A percentile compares a stretch with the other conserved stretches of the same genome.
These are phyloP conservation scores for Fusarium siculi DNA, from an alignment of 2,329 filamentous ascomycete species.

Conservation along the genomic window DNA sequence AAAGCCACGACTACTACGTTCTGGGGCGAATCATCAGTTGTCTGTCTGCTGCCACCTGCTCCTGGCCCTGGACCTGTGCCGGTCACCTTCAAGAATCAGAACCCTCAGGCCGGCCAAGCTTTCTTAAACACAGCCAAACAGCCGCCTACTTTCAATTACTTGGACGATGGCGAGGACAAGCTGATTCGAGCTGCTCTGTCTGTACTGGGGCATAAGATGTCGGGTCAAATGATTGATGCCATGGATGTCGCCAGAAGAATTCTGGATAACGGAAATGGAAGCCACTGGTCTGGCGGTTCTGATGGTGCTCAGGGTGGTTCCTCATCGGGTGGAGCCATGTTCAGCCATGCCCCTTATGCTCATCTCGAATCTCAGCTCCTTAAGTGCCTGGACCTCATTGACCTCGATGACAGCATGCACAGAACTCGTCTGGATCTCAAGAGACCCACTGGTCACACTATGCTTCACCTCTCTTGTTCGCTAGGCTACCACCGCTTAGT, in stretches of 20 bases:
- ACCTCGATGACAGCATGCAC: conserved; percentile 78
- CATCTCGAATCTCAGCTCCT: conserved; percentile 76
- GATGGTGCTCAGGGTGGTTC: conserved; percentile 52
- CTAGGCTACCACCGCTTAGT: conserved; percentile 80
- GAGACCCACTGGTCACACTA: conserved; percentile 76
- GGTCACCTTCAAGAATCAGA: conserved; percentile 73
- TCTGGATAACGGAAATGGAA: conserved; percentile 55
- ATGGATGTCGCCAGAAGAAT: conserved; percentile 71
- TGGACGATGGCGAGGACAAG: conserved; percentile 75
- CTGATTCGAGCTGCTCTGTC: conserved; percentile 75
- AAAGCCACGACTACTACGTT: conserved; percentile 78
- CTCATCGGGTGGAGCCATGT: conserved; percentile 58
- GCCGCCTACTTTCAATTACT: conserved; percentile 74
- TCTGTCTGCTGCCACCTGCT: conserved; percentile 80
- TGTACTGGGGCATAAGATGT: conserved; percentile 72
- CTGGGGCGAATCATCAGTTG: conserved; percentile 82
- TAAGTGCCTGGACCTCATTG: conserved; percentile 80
- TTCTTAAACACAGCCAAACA: conserved; percentile 51
- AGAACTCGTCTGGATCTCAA: conserved; percentile 74
- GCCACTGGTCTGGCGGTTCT: conserved; percentile 60
- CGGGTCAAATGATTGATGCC: conserved; percentile 69
- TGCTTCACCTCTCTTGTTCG: conserved; percentile 82
- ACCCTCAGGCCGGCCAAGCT: conserved; percentile 51
- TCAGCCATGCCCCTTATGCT: conserved; percentile 54
- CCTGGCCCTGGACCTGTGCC: conserved; percentile 73